Evolutionary conservation across 2,329 filamentous ascomycete genomes (phyloP).

Genomic region (Fusarium albosuccineum): DNA sequence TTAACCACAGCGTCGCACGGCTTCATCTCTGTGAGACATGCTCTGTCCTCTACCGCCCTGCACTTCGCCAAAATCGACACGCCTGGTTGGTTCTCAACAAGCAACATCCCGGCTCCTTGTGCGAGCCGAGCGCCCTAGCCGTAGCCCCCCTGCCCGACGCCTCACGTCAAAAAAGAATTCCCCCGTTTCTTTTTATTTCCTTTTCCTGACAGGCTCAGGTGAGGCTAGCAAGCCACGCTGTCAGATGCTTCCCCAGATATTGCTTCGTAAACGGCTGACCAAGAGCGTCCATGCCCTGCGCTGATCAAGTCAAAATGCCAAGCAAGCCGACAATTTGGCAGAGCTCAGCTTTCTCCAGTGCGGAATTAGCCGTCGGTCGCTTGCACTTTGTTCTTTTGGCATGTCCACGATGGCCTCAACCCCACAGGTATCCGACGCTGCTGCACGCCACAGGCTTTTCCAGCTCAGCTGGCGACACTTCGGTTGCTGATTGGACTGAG

Average conservation of each 20-base stretch:
- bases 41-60: slow-evolving; percentile 17
- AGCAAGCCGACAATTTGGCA: too few relatives aligned
- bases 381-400: slow-evolving; percentile 20
- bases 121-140: slow-evolving; percentile 11
- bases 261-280: background rate
- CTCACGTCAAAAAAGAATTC: slow-evolving; percentile 2
- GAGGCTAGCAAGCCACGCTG: slow-evolving; percentile 7
- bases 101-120: slow-evolving; percentile 17
- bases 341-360: slow-evolving; percentile 14
- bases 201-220: background rate
- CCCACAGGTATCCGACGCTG: slow-evolving; percentile 34
- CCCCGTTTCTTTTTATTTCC: background rate
- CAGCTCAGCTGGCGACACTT: slow-evolving; percentile 37
- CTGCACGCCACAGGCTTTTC: slow-evolving; percentile 36
- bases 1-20: slow-evolving; percentile 9
- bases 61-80: slow-evolving; percentile 16
- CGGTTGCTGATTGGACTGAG: slow-evolving; percentile 22
- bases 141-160: background rate
- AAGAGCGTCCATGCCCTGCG: background rate
- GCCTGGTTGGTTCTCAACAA: slow-evolving; percentile 23
- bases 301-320: background rate
- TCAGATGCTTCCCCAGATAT: slow-evolving; percentile 1
- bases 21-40: slow-evolving; percentile 39
- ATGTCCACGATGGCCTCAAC: slow-evolving; percentile 23
- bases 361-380: slow-evolving; percentile 18